Conservation (phyloP, 441 rosid genomes). For the Erodium trifolium region DNA sequence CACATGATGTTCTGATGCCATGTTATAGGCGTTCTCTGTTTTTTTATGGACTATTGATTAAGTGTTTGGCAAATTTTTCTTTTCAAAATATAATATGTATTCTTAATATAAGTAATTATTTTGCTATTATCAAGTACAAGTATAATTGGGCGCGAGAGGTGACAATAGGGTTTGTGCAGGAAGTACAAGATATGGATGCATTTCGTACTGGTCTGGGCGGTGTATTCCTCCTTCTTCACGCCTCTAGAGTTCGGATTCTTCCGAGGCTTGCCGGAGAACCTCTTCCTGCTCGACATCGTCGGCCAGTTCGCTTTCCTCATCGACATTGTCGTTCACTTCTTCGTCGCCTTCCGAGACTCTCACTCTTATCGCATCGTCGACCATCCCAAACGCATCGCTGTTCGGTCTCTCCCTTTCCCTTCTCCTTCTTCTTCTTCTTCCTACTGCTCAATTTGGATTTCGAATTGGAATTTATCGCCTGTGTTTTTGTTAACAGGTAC, state of each 20-base stretch:
- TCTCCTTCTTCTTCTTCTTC: not conserved
- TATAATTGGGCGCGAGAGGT: too few species aligned
- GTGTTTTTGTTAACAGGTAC: slow-evolving; percentile 37
- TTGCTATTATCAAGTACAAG: too few species aligned
- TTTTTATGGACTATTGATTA: too few species aligned
- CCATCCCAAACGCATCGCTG: slow-evolving; percentile 54
- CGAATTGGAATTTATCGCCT: not conserved
- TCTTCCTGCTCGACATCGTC: slow-evolving; percentile 63
- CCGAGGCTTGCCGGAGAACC: slow-evolving; percentile 70
- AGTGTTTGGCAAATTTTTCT: too few species aligned
- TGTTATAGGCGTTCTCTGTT: too few species aligned
- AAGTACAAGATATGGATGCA: slow-evolving; percentile 60
- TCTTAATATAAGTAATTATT: too few species aligned
- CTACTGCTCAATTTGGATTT: not conserved
- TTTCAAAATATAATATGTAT: too few species aligned
- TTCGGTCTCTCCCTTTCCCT: slow-evolving; percentile 36
- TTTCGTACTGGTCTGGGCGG: slow-evolving; percentile 80
- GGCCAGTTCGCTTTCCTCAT: slow-evolving; percentile 81
- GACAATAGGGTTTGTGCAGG: slow-evolving; percentile 30
- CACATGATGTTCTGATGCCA: too few species aligned
- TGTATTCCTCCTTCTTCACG: slow-evolving; percentile 89
- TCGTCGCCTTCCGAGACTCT: slow-evolving; percentile 55
- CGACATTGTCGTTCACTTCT: slow-evolving; percentile 67
- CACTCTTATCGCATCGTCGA: slow-evolving; percentile 55
- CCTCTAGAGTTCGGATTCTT: slow-evolving; percentile 96